Evolutionary conservation across 2,329 filamentous ascomycete genomes (phyloP).

Genomic region (Ascochyta pisi): DNA sequence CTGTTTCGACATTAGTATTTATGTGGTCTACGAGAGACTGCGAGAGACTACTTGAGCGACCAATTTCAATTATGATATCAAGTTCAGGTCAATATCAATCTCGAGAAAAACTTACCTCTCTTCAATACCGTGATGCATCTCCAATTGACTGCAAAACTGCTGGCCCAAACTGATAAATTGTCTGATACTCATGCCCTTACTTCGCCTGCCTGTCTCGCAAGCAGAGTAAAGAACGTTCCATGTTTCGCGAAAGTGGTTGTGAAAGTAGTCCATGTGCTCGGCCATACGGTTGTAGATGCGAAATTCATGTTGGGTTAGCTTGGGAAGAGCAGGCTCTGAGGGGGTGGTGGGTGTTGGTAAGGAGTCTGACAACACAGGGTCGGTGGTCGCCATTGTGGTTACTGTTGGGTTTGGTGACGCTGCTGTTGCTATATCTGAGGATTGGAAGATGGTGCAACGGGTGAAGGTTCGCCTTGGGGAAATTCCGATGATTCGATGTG

Average conservation of each 20-base stretch:
- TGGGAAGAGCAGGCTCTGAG: constrained; percentile 55
- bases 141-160: constrained; percentile 74
- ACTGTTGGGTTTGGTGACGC: not conserved
- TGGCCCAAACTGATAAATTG: constrained; percentile 73
- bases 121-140: constrained; percentile 81
- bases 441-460: not conserved
- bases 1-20: not conserved
- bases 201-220: constrained; percentile 65
- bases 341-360: not conserved
- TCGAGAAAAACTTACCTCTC: constrained; percentile 57
- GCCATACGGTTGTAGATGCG: constrained; percentile 74
- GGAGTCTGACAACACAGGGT: not conserved
- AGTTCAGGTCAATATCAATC: not conserved
- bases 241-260: constrained; percentile 49
- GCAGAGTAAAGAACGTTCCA: constrained; percentile 77
- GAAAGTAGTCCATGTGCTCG: constrained; percentile 75
- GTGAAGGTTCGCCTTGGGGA: not conserved
- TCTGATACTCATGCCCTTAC: constrained; percentile 68
- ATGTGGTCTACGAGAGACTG: too few relatives aligned
- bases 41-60: too few relatives aligned
- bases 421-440: not conserved
- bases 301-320: constrained; percentile 72
- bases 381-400: constrained; percentile 6
- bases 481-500: not conserved
- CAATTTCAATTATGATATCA: too few relatives aligned